Evolutionary conservation across 768 basidiomycete genomes (phyloP).

Genomic region (Pisolithus sp.): DNA sequence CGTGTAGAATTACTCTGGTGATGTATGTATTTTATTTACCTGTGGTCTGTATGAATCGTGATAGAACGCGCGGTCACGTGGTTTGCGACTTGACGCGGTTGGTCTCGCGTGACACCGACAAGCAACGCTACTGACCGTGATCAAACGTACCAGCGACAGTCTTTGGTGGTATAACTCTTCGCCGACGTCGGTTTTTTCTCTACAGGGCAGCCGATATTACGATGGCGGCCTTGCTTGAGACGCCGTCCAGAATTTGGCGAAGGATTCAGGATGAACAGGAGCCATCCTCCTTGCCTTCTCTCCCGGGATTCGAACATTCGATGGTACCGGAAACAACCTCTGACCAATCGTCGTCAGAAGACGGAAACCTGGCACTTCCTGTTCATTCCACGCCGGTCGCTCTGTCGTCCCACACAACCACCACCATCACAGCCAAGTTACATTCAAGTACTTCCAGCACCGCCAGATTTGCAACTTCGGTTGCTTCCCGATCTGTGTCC

Average conservation of each 20-base stretch:
- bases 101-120: too few species aligned
- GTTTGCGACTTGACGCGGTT: too few species aligned
- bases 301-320: constrained; percentile 68
- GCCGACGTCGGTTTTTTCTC: neutral
- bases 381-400: constrained; percentile 63
- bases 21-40: too few species aligned
- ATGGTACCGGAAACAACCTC: constrained; percentile 32
- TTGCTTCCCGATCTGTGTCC: constrained; percentile 37
- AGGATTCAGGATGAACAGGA: constrained; percentile 74
- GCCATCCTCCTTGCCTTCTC: constrained; percentile 76
- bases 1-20: too few species aligned
- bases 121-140: too few species aligned
- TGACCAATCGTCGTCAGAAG: constrained; percentile 34
- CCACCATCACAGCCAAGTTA: constrained; percentile 44
- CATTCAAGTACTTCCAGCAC: constrained; percentile 47
- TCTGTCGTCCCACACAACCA: constrained; percentile 42
- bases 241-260: constrained; percentile 80
- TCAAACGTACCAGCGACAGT: too few species aligned
- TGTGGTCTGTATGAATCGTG: too few species aligned
- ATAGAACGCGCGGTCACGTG: too few species aligned
- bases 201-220: constrained; percentile 19
- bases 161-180: too few species aligned
- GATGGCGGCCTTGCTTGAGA: constrained; percentile 50
- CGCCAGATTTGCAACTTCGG: constrained; percentile 46
- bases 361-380: constrained; percentile 42